Evolutionary conservation across 305 asterid genomes (phyloP).

Genomic region (Fraxinus platypoda): DNA sequence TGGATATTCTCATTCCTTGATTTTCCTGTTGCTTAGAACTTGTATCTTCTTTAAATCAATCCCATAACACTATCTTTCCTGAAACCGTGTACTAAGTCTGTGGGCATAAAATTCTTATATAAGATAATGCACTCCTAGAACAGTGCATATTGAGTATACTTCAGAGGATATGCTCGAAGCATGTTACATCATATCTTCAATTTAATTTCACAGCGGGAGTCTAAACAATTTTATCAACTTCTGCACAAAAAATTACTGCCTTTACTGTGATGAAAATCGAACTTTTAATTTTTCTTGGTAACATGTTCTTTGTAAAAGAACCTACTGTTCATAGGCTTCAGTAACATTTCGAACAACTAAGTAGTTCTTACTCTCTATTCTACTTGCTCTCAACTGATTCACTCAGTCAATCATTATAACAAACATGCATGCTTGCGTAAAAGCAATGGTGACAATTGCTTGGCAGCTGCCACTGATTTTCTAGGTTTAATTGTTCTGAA

Average conservation of each 20-base stretch:
- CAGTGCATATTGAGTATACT: background rate
- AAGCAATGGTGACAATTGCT: background rate
- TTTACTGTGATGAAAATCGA: background rate
- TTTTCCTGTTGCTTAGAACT: background rate
- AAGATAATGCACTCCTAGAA: background rate
- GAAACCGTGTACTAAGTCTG: background rate
- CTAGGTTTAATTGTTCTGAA: background rate
- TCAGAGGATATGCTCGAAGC: background rate
- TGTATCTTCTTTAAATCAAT: background rate
- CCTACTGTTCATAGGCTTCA: background rate
- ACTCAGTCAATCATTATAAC: background rate
- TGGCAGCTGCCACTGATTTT: background rate
- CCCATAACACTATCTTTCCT: background rate
- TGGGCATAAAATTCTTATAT: background rate
- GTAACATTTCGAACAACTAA: background rate
- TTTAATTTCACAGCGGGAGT: background rate
- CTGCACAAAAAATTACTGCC: background rate
- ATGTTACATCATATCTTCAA: background rate
- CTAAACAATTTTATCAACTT: background rate
- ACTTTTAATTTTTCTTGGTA: background rate
- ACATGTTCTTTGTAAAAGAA: background rate
- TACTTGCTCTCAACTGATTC: background rate
- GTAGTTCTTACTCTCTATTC: background rate
- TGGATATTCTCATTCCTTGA: background rate
- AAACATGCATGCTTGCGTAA: background rate